Base-by-base conservation (phyloP, 768 basidiomycete genomes). In the Myochromella boudieri region DNA sequence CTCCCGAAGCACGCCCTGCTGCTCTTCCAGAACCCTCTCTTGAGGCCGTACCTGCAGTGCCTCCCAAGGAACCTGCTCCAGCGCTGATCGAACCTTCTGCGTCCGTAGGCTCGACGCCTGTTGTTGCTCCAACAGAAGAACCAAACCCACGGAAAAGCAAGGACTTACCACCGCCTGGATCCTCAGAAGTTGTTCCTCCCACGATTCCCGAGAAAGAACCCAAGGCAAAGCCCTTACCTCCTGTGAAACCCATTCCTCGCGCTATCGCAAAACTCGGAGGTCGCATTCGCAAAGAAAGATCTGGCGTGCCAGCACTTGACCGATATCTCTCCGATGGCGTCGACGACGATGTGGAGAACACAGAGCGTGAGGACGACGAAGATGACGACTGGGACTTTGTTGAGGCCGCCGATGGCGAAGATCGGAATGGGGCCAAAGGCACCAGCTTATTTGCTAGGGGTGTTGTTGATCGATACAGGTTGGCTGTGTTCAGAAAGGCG, bases 351-450 rank as follows among this genome's bases (percentile, higher is more conserved):
- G 60, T 63, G 28, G 71, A 68, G 46, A 66, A 57, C 39, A 74
- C 70, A 41, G 74, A 71, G 58, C 68, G 71, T n/a, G 70, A 75
- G 17, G 76, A 78, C 17, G 81, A 83, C 15, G 82, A 85, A 44
- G 91, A 92, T 41, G 87, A 91, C 32, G 92, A 93, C 46, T 95
- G 93, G 92, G 92, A 94, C 76, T 80, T 94, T 52, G 77, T 95
- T 50, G 89, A 92, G 57, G 80, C 79, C 29, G 87, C 70, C 4
- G 85, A 86, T 53, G 83, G 81, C n/a, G 90, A 91, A 60, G 91
- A 91, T 47, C 76, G 84, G 50, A 92, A 93, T 51, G 90, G 91
- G 14, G 70, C 84, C 20, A 83, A 84, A 59, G 90, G 83, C 6
- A 80, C 82, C 15, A 93, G 85, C 60, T 75, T 94, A 29, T 94